Base-by-base conservation (phyloP, 1,284 basidiomycete genomes). In the Exobasidium cylindrosporum region DNA sequence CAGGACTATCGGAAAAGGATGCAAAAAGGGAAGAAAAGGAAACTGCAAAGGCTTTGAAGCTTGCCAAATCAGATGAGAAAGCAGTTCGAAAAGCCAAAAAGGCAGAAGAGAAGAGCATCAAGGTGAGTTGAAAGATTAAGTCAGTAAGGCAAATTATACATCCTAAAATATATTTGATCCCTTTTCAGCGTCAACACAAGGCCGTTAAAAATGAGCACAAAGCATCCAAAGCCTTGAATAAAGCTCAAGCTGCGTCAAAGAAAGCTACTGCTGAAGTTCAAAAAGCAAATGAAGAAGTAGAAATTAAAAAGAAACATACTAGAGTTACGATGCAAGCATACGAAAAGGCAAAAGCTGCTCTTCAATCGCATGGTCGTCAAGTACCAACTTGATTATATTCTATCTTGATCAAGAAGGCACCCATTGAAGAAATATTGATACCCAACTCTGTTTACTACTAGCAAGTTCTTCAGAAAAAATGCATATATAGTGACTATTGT, bases 271-370 rank as follows among this genome's bases (percentile, higher is more conserved):
- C 47, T 31, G 47, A 24, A 31, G 24, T 50, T 24, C 47, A 50
- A 50, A 50, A 50, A 21, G 47, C 47, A 7, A 50, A 50, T 14
- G 47, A 50, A 31, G 47, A 50, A 21, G 21, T 50, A 10, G 47
- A 50, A 14, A 50, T 50, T 21, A 50, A 50, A 21, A 50, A 50
- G 47, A 7, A 23, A 7, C 47, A 50, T 21, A 50, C 47, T 26
- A 14, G 7, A 21, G 23, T 21, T 14, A 31, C 29, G 14, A 50
- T 10, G 24, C 23, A 50, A 31, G 23, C 47, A 7, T 50, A 50
- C 47, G 47, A 50, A 24, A 7, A 50, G 24, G 47, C 29, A 7
- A 50, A 50, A 21, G 47, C 47, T n/a, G n/a, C n/a, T n/a, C n/a
- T n/a, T n/a, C n/a, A 14, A 44, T n/a, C n/a, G n/a, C n/a, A n/a